Base-by-base conservation (phyloP, 257 asterid genomes). In the Petunia secreta region DNA sequence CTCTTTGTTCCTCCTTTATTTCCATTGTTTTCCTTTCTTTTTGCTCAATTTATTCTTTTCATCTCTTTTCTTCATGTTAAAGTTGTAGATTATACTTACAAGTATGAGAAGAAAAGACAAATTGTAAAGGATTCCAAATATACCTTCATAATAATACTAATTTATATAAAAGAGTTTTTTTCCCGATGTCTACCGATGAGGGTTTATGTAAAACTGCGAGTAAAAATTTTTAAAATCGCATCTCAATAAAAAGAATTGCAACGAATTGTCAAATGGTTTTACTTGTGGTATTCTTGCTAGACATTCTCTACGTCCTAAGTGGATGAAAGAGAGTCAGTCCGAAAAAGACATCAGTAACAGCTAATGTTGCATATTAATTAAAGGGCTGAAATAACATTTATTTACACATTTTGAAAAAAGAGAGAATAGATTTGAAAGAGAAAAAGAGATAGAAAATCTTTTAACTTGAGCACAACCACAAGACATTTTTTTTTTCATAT, bases 391-490 rank as follows among this genome's bases (percentile, higher is more conserved):
- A 71, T 48, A 71, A 46, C 60, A 71, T 48, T 71, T 14, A 8
- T 44, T 69, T 16, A 69, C 7, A 9, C 48, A 48, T 48, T 71
- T 9, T 48, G 34, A 50, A 34, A 13, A 59, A n/a, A 34, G 0
- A 6, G 44, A 50, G 43, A 13, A 73, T 73, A 50, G 36, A 50
- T 48, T 1, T 73, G 13, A 73, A 73, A 50, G 78, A 71, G 37
- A 54, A 36, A 73, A 50, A 73, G 16, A 50, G 3, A 73, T 36
- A 36, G 46, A 50, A 50, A 73, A 50, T 50, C 46, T 50, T 73
- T 50, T 50, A 73, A 50, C 78, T 50, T 34, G 40, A 73, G 62
- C 8, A 73, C 78, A 50, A 50, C 78, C 78, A 50, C 78, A 73
- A 10, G 41, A 50, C 46, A 73, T 73, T 73, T 71, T 50, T 73